Percentiles rank a stretch among this genome's conserved stretches.
These are phyloP conservation scores for Penicillium sp. DNA, from an alignment of 2,329 filamentous ascomycete genomes.

Conservation along the genomic window DNA sequence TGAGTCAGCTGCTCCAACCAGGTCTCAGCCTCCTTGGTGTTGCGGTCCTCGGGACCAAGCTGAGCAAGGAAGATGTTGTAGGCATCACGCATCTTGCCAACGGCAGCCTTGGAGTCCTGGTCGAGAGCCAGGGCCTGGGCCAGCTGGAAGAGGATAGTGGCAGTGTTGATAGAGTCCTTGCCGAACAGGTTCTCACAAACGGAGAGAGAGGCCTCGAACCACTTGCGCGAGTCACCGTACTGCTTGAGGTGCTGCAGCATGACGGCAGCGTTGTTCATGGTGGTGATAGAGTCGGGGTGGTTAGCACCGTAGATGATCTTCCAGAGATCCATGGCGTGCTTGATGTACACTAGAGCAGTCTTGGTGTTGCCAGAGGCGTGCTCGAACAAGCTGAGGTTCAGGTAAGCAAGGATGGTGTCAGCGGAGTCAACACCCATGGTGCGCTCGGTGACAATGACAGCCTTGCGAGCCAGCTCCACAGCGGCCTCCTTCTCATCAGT, in stretches of 20 bases:
- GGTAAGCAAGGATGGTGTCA: constrained; percentile 91
- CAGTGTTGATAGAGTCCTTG: constrained; percentile 85
- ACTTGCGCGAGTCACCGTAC: constrained; percentile 90
- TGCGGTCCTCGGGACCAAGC: constrained; percentile 87
- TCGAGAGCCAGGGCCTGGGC: constrained; percentile 95
- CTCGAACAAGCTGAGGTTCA: constrained; percentile 92
- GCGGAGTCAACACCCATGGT: constrained; percentile 91
- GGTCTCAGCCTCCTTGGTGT: constrained; percentile 95
- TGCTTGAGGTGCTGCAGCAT: constrained; percentile 97
- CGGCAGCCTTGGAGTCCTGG: constrained; percentile 87
- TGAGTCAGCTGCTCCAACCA: constrained; percentile 97
- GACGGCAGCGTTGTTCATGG: constrained; percentile 96
- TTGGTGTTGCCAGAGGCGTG: constrained; percentile 90
- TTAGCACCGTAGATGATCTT: constrained; percentile 93
- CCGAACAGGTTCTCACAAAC: constrained; percentile 91
- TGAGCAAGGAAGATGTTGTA: constrained; percentile 92
- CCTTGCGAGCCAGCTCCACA: constrained; percentile 92
- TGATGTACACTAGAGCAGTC: constrained; percentile 81
- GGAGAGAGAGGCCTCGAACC: constrained; percentile 91
- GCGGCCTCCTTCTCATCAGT: constrained; percentile 97
- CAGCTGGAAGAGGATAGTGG: constrained; percentile 94
- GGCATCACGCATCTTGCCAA: constrained; percentile 91
- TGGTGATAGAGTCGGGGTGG: constrained; percentile 97
- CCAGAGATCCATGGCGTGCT: constrained; percentile 92
- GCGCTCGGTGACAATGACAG: constrained; percentile 91